Evolutionary conservation across 495 filamentous ascomycete genomes (phyloP).

Genomic region (Penicillium angulare): DNA sequence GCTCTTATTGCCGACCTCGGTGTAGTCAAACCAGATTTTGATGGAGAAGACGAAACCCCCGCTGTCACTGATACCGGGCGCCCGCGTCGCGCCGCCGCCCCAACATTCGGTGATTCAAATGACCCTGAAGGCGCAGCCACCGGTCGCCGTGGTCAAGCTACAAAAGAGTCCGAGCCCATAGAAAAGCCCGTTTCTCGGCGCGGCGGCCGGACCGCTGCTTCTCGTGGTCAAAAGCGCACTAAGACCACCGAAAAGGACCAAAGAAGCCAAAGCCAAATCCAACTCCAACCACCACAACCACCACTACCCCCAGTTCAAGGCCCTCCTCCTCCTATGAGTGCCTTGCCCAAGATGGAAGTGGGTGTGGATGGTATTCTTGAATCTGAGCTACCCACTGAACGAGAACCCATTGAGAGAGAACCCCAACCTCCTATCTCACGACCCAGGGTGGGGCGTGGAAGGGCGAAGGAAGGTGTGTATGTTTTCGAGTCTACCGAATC

Average conservation of each 20-base stretch:
- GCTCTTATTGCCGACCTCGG: constrained; percentile 74
- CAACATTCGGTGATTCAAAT: constrained; percentile 62
- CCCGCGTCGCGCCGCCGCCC: constrained; percentile 67
- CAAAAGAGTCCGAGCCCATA: constrained; percentile 50
- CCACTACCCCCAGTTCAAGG: constrained; percentile 12
- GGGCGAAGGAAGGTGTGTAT: constrained; percentile 37
- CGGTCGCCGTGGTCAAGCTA: constrained; percentile 46
- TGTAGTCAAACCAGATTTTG: constrained; percentile 53
- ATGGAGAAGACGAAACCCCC: constrained; percentile 51
- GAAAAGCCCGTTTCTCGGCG: constrained; percentile 56
- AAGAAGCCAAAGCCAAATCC: constrained; percentile 25
- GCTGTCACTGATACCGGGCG: constrained; percentile 67
- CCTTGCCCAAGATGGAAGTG: constrained; percentile 34
- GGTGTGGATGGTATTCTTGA: constrained; percentile 29
- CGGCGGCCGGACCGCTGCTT: constrained; percentile 43
- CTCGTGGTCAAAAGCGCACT: constrained; percentile 37
- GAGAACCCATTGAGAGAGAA: constrained; percentile 31
- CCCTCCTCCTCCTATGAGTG: constrained; percentile 20
- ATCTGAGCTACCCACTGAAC: constrained; percentile 8
- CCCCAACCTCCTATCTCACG: constrained; percentile 21
- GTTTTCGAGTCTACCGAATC: constrained; percentile 43
- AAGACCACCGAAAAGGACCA: constrained; percentile 35
- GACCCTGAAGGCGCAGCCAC: constrained; percentile 46
- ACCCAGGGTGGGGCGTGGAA: constrained; percentile 27
- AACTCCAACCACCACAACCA: background rate